Conservation (phyloP, 495 filamentous ascomycete genomes). For the Daldinia caldariorum region DNA sequence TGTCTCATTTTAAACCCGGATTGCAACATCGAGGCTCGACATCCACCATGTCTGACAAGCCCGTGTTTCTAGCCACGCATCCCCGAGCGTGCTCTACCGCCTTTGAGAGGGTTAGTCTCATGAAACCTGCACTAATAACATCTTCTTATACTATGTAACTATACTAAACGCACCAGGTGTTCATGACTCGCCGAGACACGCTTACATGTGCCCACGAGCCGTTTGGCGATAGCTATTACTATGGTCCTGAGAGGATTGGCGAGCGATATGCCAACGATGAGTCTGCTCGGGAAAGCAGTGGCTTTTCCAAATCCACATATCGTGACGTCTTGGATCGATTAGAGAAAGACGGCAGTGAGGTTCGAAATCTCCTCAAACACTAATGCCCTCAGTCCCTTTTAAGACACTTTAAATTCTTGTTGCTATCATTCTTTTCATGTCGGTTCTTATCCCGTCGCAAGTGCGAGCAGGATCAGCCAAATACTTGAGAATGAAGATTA, state of each 20-base stretch:
- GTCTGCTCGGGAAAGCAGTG: constrained; percentile 71
- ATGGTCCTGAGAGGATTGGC: constrained; percentile 85
- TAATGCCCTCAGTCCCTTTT: constrained; percentile 15
- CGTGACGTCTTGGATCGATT: constrained; percentile 77
- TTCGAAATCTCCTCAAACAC: constrained; percentile 39
- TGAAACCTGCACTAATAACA: background rate
- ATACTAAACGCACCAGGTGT: constrained; percentile 68
- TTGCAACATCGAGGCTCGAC: constrained; percentile 42
- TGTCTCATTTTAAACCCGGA: constrained; percentile 26
- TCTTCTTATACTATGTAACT: constrained; percentile 2
- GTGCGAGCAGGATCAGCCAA: constrained; percentile 14
- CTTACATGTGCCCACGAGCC: constrained; percentile 91
- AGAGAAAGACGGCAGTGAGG: constrained; percentile 69
- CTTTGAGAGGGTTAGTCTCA: constrained; percentile 81
- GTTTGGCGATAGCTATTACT: constrained; percentile 97
- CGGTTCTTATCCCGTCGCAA: constrained; percentile 19
- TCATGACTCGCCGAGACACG: constrained; percentile 88
- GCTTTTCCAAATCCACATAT: constrained; percentile 80
- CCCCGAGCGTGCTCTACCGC: constrained; percentile 94
- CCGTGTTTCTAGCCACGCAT: constrained; percentile 93
- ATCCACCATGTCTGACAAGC: constrained; percentile 73
- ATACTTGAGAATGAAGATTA: constrained; percentile 6
- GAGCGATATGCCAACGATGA: constrained; percentile 79
- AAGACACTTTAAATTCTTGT: background rate
- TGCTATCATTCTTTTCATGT: constrained; percentile 4